Evolutionary conservation across 352 stramenopile genomes (phyloP), one percentile per base, ranked within the genome.

Genomic region (Phytophthora hibernalis): DNA sequence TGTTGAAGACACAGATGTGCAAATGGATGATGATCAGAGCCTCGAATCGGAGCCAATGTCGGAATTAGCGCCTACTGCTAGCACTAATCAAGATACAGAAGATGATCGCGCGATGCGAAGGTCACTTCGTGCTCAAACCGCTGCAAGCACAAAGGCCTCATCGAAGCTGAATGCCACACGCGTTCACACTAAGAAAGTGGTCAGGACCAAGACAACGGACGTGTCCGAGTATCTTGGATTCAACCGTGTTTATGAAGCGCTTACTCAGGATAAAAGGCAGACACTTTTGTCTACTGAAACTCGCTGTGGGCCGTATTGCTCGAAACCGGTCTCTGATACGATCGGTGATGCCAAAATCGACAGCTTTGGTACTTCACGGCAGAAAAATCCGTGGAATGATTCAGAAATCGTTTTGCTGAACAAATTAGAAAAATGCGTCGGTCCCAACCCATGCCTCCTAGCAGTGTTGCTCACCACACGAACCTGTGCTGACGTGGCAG

Each of bases 161-260:
- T 74, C 76, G 31, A 61, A 68, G 33, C 35, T 83, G 24, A 68
- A 68, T 4, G 62, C 68, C 0, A 47, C 70, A 55, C 79, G 74
- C 2, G 47, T 47, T 55, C 65, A 75, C 22, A 62, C 66, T 40
- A 82, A 72, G 62, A 85, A 85, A 28, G 38, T 72, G 7, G 47
- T 49, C 55, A 77, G 77, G 21, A 57, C 55, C 11, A 84, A 79
- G 26, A 63, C 61, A 6, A 75, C 66, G 2, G 82, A 91, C 24
- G 50, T 68, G 28, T 86, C 78, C 0, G 83, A 92, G 68, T 92
- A 90, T 22, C 68, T 92, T 11, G 80, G 79, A 0, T 74, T 79
- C 24, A 82, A 86, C 31, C 28, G 40, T 24, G 52, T 79, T 26
- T 92, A 92, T 51, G 67, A 74, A 43, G 47, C 62, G 11, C 70